phyloP scores from a whole-genome alignment of 495 filamentous ascomycete genomes.

The Extremus antarcticus region DNA sequence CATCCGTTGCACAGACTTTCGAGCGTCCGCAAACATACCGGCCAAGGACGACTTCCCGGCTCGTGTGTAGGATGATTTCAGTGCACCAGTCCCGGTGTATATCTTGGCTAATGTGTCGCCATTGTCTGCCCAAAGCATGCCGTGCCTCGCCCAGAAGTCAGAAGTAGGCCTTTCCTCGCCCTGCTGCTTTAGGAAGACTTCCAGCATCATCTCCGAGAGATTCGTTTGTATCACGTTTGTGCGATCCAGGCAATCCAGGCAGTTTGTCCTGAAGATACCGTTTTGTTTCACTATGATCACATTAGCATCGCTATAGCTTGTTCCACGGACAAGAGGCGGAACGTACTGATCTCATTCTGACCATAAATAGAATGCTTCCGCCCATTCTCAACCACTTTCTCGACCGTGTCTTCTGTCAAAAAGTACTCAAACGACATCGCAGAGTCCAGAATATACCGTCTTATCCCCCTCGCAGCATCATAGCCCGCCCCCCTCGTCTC shows the following conservation, averaged over 20 bases:
- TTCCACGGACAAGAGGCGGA: too few species aligned
- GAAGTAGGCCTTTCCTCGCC: conserved; percentile 46
- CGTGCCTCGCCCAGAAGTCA: conserved; percentile 85
- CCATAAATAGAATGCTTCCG: conserved; percentile 13
- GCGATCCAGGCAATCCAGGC: conserved; percentile 87
- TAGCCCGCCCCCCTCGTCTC: conserved; percentile 88
- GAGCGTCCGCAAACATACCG: conserved; percentile 84
- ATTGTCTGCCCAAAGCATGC: conserved; percentile 95
- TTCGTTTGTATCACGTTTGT: conserved; percentile 96
- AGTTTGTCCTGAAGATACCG: conserved; percentile 91
- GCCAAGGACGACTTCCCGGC: conserved; percentile 93
- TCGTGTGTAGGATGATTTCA: conserved; percentile 93
- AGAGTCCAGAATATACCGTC: conserved; percentile 57
- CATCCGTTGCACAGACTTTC: conserved; percentile 84
- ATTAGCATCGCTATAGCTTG: too few species aligned
- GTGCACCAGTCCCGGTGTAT: conserved; percentile 89
- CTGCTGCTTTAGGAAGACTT: conserved; percentile 62
- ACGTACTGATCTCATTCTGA: conserved; percentile 47
- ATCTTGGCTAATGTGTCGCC: conserved; percentile 90
- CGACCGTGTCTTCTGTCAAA: conserved; percentile 59
- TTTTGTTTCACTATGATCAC: conserved; percentile 89
- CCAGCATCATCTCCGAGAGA: conserved; percentile 81
- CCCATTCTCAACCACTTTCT: conserved; percentile 18
- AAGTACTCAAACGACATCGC: conserved; percentile 85
- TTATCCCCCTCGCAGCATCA: conserved; percentile 72